phyloP scores from a whole-genome alignment of 2,329 filamentous ascomycete genomes.

The Escovopsis sp. region DNA sequence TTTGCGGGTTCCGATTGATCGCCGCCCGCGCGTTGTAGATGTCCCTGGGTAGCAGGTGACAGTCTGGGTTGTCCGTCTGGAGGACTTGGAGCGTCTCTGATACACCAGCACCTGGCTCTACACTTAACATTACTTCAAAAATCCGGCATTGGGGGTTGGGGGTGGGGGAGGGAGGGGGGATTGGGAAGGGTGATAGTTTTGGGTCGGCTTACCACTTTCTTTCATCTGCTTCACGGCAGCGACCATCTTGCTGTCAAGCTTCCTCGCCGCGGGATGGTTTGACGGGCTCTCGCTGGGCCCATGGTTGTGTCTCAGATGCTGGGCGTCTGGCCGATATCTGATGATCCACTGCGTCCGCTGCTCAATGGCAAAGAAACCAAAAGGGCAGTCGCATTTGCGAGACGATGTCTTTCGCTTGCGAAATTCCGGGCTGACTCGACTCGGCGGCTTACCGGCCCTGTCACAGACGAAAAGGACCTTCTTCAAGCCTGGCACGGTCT shows the following conservation, averaged over 20 bases:
- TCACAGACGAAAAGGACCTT: slow-evolving; percentile 55
- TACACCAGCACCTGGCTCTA: slow-evolving; percentile 40
- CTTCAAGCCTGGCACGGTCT: slow-evolving; percentile 50
- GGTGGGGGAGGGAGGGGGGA: not conserved
- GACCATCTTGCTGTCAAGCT: slow-evolving; percentile 52
- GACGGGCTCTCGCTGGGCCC: slow-evolving; percentile 50
- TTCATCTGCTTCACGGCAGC: slow-evolving; percentile 51
- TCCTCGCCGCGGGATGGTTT: slow-evolving; percentile 49
- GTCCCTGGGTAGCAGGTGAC: slow-evolving; percentile 46
- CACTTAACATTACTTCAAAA: slow-evolving; percentile 9
- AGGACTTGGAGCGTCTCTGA: slow-evolving; percentile 51
- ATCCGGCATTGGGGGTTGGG: not conserved
- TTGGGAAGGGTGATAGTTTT: no score
- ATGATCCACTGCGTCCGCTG: slow-evolving; percentile 53
- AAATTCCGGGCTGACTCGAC: slow-evolving; percentile 45
- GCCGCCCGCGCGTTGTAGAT: slow-evolving; percentile 54
- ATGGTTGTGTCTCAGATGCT: slow-evolving; percentile 47
- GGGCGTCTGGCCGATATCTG: slow-evolving; percentile 43
- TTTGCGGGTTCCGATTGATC: slow-evolving; percentile 49
- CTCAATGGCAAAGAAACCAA: slow-evolving; percentile 56
- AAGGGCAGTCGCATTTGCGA: slow-evolving; percentile 53
- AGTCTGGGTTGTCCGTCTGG: slow-evolving; percentile 47
- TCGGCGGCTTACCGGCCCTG: slow-evolving; percentile 46
- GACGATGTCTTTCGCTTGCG: slow-evolving; percentile 52
- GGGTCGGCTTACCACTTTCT: slow-evolving; percentile 43